These are phyloP conservation scores for Phylloporus sp. DNA, from an alignment of 768 basidiomycete species.

Conservation along the genomic window DNA sequence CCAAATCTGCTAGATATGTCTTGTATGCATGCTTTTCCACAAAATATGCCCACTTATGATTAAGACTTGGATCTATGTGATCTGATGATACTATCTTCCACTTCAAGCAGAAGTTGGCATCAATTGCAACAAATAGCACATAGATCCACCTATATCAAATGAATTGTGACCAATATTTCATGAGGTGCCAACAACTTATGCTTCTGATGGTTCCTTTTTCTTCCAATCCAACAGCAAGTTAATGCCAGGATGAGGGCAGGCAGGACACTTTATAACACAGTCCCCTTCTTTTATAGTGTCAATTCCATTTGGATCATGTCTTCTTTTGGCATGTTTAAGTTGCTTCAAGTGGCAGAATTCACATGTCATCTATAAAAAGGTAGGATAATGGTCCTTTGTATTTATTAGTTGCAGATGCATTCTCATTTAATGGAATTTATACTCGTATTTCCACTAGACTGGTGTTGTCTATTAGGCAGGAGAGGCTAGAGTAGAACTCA, in stretches of 20 bases:
- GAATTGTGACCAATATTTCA: no score
- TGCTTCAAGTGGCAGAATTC: slow-evolving; percentile 3
- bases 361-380: background rate
- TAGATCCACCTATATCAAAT: background rate
- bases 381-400: background rate
- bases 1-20: background rate
- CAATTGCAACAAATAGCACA: background rate
- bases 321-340: background rate
- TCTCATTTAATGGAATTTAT: no score
- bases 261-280: background rate
- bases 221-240: background rate
- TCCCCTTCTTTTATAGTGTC: background rate
- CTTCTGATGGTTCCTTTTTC: background rate
- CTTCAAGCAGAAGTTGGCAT: slow-evolving; percentile 1
- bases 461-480: background rate
- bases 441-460: background rate
- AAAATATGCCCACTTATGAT: background rate
- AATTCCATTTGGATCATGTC: background rate
- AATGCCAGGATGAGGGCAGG: background rate
- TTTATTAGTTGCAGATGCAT: no score
- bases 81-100: background rate
- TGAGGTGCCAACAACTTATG: no score
- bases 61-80: background rate
- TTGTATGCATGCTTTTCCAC: background rate
- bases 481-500: background rate